Evolutionary conservation across 352 stramenopile species (phyloP), one percentile per base, ranked within the genome.

Genomic region (Pythium monospermum): DNA sequence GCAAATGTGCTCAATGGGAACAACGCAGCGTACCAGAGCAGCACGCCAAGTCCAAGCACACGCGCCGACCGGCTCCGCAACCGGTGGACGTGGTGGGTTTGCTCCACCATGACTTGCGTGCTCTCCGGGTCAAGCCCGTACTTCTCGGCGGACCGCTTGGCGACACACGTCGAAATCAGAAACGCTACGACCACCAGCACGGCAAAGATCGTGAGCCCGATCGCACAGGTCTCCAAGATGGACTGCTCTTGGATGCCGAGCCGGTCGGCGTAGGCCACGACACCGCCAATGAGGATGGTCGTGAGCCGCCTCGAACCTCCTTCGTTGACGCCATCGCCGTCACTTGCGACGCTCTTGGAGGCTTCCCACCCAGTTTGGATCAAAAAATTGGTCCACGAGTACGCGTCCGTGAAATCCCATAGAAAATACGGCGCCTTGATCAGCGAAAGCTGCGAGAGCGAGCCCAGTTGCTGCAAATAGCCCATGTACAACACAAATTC

Each of bases 401-500:
- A 83, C 19, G 73, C 75, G 49, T 89, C 77, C 35, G 73, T 75
- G 53, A 73, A 86, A 36, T 81, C 69, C 66, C 71, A 81, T 7
- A 83, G 53, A 59, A 79, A 83, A 40, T 87, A 81, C 18, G 77
- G 75, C 15, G 75, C 75, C 51, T 87, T 83, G 25, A 81, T 48
- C n/a, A 83, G 49, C 16, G 74, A 83, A n/a, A 82, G 57, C 35
- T 83, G 64, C 30, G 73, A 85, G 1, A 82, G 53, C 2, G 72
- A 71, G 35, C 69, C 59, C 68, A 89, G 77, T 36, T 83, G 72
- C 62, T 89, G 77, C 44, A 89, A 54, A 53, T 84, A 89, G 23
- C 65, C 71, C 18, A 83, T 64, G 55, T 84, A 86, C n/a, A 82
- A 57, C 32, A 85, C 46, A 44, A 88, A 81, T 51, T 88, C 77